Evolutionary conservation across 768 basidiomycete genomes (phyloP), one percentile per base, ranked within the genome.

Genomic region (Lactifluus rugatus): DNA sequence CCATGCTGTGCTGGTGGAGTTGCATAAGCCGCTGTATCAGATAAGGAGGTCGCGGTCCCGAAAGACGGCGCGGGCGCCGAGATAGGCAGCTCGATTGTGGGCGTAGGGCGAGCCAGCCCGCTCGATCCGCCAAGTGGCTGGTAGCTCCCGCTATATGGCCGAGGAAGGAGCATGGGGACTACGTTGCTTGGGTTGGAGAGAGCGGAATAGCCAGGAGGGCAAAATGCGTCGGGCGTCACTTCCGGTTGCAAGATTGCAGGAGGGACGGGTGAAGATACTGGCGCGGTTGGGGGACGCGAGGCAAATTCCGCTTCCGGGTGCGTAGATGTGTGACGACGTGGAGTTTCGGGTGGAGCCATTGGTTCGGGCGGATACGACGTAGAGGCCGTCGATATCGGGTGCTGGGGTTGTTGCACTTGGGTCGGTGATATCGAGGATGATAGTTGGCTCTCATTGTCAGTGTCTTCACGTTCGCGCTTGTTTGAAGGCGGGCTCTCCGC

Each of bases 391-490:
- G 42, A 39, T 1, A 34, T 23, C 25, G 41, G 16, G 7, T 34
- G 36, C 4, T 37, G 58, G 10, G 7, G 39, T 23, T 23, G 28
- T 32, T 44, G 42, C 21, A 9, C 14, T 37, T 28, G 44, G 2
- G 26, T 23, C 19, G 36, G 48, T 41, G 55, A 36, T 25, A 25
- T 14, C 23, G 41, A n/a, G 6, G 46, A 8, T 2, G 39, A 23
- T 5, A 48, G 31, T 42, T 17, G 28, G 9, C 44, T 37, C 17
- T 58, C 60, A 16, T 48, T 28, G n/a, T 58, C 60, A 10, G 39
- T n/a, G 34, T 52, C 56, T 17, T 48, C 56, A 31, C 52, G 60
- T n/a, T 57, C 57, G 47, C 60, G 60, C 31, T 61, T 61, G 51
- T 57, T 48, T 21, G 60, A 59, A 36, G 57, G 31, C 10, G 60